Evolutionary conservation across 2,329 filamentous ascomycete species (phyloP).

Genomic region (Phoma herbarum): DNA sequence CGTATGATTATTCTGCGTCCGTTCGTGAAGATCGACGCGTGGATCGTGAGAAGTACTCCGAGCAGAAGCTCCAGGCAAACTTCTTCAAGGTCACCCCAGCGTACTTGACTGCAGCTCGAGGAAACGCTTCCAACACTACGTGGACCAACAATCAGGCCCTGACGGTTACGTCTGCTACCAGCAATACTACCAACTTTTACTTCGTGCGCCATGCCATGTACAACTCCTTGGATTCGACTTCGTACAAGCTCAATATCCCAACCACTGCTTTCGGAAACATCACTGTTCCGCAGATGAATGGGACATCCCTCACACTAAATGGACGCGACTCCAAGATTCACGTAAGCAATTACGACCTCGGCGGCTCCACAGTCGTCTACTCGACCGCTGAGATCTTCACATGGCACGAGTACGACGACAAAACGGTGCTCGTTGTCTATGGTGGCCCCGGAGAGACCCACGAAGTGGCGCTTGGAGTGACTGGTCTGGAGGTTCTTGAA

Average conservation of each 20-base stretch:
- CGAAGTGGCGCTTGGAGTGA: conserved; percentile 63
- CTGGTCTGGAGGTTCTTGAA: conserved; percentile 51
- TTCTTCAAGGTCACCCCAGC: conserved; percentile 77
- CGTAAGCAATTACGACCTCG: conserved; percentile 72
- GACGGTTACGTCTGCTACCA: conserved; percentile 69
- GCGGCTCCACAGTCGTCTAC: conserved; percentile 68
- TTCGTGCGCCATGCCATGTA: conserved; percentile 72
- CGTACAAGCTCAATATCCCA: conserved; percentile 70
- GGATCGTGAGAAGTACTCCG: conserved; percentile 78
- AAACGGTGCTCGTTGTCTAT: conserved; percentile 70
- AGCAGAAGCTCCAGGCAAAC: conserved; percentile 78
- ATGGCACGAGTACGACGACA: conserved; percentile 69
- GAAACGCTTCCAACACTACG: conserved; percentile 39
- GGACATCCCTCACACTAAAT: conserved; percentile 62
- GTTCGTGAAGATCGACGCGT: conserved; percentile 76
- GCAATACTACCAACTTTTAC: conserved; percentile 68
- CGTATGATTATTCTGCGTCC: conserved; percentile 57
- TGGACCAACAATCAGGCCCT: conserved; percentile 58
- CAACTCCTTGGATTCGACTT: conserved; percentile 63
- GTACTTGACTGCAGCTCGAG: conserved; percentile 64
- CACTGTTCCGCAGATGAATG: conserved; percentile 67
- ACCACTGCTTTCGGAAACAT: conserved; percentile 66
- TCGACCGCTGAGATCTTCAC: conserved; percentile 74
- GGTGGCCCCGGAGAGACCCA: conserved; percentile 69
- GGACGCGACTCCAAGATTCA: conserved; percentile 74